Evolutionary conservation across 1,284 basidiomycete genomes (phyloP), one percentile per base, ranked within the genome.

Genomic region (Leccinum subrobustum): DNA sequence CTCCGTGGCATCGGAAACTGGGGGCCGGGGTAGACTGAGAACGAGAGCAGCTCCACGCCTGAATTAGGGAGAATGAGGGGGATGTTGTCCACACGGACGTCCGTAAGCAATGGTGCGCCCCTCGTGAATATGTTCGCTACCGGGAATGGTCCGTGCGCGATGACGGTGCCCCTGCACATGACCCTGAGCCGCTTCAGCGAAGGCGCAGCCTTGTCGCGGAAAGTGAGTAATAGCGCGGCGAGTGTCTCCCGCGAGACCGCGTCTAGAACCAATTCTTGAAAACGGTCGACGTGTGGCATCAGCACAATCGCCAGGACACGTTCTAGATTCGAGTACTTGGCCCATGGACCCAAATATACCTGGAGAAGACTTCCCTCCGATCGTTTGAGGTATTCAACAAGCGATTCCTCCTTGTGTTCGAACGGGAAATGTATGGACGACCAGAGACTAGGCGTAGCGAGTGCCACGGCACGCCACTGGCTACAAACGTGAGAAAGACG

Each of bases 301-400:
- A 73, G 39, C 56, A 70, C 67, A 7, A 61, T 64, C 44, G 59
- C 57, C 55, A 73, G 54, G 35, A 61, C 66, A 48, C 61, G 70
- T 35, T 75, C 73, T 20, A 75, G 58, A 64, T 71, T 68, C 39
- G 70, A 31, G 47, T 73, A 71, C 47, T 73, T 72, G 56, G 65
- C 72, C 71, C 74, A 75, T 52, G 71, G 71, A 14, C 71, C 71
- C 5, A 73, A 29, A 64, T 75, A 74, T n/a, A 73, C 65, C 5
- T 70, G 65, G 16, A 73, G 70, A 56, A 73, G 64, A 29, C 68
- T 69, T 6, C 71, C 67, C 25, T 70, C 63, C 23, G 73, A 75
- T 63, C 71, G 70, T 44, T 55, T 72, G 59, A 72, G 70, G 58
- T 72, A 72, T 57, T 73, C 71, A 18, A 53, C 20, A 25, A 72